Percentiles rank a stretch among this genome's conserved stretches.
phyloP scores from a whole-genome alignment of 2,329 filamentous ascomycete genomes.

The Fusarium bactridioides region DNA sequence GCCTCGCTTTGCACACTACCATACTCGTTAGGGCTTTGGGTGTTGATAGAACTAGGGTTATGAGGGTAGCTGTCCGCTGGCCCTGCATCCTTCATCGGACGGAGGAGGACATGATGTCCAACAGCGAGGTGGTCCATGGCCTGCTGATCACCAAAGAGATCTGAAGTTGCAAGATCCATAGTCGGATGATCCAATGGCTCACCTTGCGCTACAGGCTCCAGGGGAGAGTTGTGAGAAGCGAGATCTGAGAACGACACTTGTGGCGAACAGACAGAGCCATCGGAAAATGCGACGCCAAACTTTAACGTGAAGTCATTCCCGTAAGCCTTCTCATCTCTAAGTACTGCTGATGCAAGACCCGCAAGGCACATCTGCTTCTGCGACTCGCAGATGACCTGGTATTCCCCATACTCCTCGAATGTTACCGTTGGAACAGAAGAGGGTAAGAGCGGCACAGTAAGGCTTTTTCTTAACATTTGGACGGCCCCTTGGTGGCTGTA shows the following conservation, averaged over 20 bases:
- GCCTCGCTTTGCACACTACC: accelerated
- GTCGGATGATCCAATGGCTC: accelerated
- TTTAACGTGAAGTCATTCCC: neutral
- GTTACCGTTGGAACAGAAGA: accelerated
- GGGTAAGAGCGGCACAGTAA: accelerated
- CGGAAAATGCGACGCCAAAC: accelerated
- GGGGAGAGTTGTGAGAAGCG: neutral
- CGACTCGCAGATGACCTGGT: neutral
- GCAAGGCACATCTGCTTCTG: accelerated
- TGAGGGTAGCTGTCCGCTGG: neutral
- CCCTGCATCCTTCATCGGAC: accelerated
- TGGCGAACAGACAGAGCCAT: neutral
- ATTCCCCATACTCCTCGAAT: neutral
- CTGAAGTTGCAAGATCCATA: neutral
- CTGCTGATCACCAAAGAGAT: accelerated
- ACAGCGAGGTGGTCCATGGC: accelerated
- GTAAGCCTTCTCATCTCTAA: accelerated
- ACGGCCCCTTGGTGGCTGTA: neutral
- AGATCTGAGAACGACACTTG: accelerated
- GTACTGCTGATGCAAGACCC: accelerated
- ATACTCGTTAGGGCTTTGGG: too few relatives aligned
- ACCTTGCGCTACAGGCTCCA: neutral
- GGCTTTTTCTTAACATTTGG: accelerated
- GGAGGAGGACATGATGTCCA: accelerated
- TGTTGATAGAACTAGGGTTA: accelerated